Evolutionary conservation across 495 filamentous ascomycete genomes (phyloP).

Genomic region (Astrocystis sublimbata): DNA sequence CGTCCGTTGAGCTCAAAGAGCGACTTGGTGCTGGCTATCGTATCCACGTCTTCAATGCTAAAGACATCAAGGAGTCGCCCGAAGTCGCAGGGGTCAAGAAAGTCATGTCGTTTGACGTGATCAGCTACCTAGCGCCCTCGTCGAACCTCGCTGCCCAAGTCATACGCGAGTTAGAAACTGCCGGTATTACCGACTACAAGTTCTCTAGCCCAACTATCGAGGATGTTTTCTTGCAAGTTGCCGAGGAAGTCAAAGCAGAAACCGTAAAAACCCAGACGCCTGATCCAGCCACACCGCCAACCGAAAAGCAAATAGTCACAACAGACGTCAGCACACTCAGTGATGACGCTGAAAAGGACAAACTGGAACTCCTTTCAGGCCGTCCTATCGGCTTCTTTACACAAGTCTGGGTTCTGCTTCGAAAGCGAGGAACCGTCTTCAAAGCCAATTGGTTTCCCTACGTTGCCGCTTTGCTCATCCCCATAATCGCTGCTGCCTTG

Average conservation of each 20-base stretch:
- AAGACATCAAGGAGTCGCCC: constrained; percentile 46
- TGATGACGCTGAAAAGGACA: constrained; percentile 29
- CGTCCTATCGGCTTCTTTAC: constrained; percentile 60
- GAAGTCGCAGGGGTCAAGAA: constrained; percentile 56
- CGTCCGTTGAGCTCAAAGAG: constrained; percentile 75
- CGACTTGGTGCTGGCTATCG: constrained; percentile 72
- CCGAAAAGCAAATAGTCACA: constrained; percentile 31
- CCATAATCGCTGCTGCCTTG: constrained; percentile 72
- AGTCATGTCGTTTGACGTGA: constrained; percentile 64
- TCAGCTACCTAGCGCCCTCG: constrained; percentile 64
- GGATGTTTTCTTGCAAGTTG: constrained; percentile 82
- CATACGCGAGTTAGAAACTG: constrained; percentile 64
- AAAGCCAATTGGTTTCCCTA: constrained; percentile 76
- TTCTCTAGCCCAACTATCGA: constrained; percentile 84
- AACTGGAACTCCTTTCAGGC: constrained; percentile 66
- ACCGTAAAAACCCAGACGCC: constrained; percentile 20
- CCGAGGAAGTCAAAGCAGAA: constrained; percentile 62
- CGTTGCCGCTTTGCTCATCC: constrained; percentile 67
- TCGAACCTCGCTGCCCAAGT: constrained; percentile 64
- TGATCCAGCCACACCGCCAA: constrained; percentile 18
- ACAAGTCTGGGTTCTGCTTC: constrained; percentile 73
- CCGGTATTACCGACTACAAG: constrained; percentile 66
- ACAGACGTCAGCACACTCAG: constrained; percentile 18
- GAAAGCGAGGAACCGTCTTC: constrained; percentile 74
- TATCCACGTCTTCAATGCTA: constrained; percentile 63